Conservation (phyloP, 805 yeast species). For the Candida ovalis region DNA sequence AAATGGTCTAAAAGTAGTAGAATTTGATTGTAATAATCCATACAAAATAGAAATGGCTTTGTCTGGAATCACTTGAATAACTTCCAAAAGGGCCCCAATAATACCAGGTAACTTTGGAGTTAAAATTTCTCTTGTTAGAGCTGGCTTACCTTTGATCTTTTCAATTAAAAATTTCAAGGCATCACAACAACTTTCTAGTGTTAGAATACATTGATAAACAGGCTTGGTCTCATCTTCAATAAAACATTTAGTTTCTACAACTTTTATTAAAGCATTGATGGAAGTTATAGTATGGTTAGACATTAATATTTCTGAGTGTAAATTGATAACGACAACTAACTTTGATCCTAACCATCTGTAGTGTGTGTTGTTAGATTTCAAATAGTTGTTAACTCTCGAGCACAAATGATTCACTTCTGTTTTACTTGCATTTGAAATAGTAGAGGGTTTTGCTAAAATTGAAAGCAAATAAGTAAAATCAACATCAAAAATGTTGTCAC, state of each 20-base stretch:
- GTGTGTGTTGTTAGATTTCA: constrained; percentile 41
- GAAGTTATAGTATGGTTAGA: constrained; percentile 39
- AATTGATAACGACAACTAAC: constrained; percentile 40
- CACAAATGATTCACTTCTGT: constrained; percentile 49
- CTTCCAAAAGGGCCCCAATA: constrained; percentile 50
- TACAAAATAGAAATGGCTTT: constrained; percentile 38
- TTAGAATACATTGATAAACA: constrained; percentile 17
- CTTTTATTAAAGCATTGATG: constrained; percentile 38
- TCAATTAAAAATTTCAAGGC: constrained; percentile 39
- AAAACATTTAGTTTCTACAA: constrained; percentile 36
- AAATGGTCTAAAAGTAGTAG: constrained; percentile 81
- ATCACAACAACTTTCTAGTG: constrained; percentile 36
- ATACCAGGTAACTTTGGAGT: constrained; percentile 73
- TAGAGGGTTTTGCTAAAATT: constrained; percentile 23
- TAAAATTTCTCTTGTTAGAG: constrained; percentile 75
- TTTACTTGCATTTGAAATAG: constrained; percentile 42
- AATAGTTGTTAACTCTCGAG: constrained; percentile 39
- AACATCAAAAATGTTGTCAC: constrained; percentile 18
- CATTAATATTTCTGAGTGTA: constrained; percentile 34
- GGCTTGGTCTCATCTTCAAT: constrained; percentile 30
- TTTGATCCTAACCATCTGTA: constrained; percentile 60
- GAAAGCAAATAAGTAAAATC: constrained; percentile 23
- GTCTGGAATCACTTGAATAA: constrained; percentile 36
- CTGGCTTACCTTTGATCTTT: constrained; percentile 72
- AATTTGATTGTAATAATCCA: constrained; percentile 48